A percentile compares a stretch with the other conserved stretches of the same genome.
These are phyloP conservation scores for Panus rudis DNA, from an alignment of 768 basidiomycete genomes.

Conservation along the genomic window DNA sequence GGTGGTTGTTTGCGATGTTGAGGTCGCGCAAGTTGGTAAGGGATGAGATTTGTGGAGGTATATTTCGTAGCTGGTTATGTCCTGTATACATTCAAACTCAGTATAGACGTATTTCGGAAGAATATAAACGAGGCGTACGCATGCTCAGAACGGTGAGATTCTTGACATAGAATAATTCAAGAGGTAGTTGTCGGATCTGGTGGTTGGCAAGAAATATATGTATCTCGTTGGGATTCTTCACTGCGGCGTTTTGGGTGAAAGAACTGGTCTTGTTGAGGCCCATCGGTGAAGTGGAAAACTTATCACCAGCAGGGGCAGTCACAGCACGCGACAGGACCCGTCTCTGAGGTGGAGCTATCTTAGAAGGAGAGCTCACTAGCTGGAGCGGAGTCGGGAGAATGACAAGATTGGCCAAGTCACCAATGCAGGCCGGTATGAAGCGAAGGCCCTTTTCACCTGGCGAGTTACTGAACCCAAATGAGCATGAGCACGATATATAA, in stretches of 20 bases:
- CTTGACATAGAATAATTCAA: constrained; percentile 47
- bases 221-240: constrained; percentile 36
- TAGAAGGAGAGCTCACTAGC: constrained; percentile 17
- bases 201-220: constrained; percentile 54
- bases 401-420: constrained; percentile 39
- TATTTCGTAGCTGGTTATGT: constrained; percentile 42
- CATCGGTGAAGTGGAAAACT: too few species aligned
- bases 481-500: neutral
- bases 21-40: constrained; percentile 50
- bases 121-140: too few species aligned
- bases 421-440: constrained; percentile 42
- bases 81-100: constrained; percentile 29
- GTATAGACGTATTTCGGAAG: too few species aligned
- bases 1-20: constrained; percentile 52
- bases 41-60: constrained; percentile 58
- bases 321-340: constrained; percentile 16
- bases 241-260: constrained; percentile 11
- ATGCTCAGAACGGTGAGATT: constrained; percentile 57
- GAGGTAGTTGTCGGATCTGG: constrained; percentile 45
- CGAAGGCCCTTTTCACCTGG: constrained; percentile 33
- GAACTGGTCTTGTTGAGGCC: constrained; percentile 15
- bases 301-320: constrained; percentile 18
- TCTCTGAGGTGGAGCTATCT: neutral
- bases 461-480: constrained; percentile 1
- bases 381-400: constrained; percentile 29